phyloP scores from a whole-genome alignment of 352 stramenopile genomes.

The Phytophthora boehmeriae region DNA sequence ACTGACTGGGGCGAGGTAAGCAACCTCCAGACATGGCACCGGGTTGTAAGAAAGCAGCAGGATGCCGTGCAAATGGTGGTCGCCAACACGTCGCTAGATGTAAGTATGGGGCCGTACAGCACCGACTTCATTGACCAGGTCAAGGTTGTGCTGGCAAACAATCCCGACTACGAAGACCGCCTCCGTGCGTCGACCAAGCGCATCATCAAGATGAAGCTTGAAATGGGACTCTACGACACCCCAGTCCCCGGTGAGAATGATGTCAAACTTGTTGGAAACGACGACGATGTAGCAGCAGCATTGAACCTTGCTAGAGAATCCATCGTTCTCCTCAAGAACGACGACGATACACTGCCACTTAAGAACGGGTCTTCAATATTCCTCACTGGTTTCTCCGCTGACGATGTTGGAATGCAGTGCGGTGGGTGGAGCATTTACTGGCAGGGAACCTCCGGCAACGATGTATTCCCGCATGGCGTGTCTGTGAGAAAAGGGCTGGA shows the following conservation, averaged over 20 bases:
- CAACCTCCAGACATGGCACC: constrained; percentile 69
- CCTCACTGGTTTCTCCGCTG: constrained; percentile 55
- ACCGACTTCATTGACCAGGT: constrained; percentile 48
- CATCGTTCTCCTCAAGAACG: constrained; percentile 83
- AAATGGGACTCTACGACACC: constrained; percentile 64
- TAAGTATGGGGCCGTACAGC: constrained; percentile 79
- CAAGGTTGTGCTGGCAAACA: constrained; percentile 40
- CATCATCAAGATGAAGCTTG: constrained; percentile 72
- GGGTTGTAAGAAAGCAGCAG: constrained; percentile 35
- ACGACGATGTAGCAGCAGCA: constrained; percentile 46
- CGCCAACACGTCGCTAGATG: constrained; percentile 78
- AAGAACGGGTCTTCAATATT: constrained; percentile 42
- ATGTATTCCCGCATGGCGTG: constrained; percentile 48
- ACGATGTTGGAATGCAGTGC: constrained; percentile 67
- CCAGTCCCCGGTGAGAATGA: constrained; percentile 51
- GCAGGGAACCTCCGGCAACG: constrained; percentile 76
- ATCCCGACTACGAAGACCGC: constrained; percentile 34
- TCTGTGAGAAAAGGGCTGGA: constrained; percentile 39
- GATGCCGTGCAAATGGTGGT: constrained; percentile 66
- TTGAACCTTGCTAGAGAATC: constrained; percentile 70
- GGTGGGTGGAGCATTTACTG: constrained; percentile 84
- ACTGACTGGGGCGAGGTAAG: constrained; percentile 91
- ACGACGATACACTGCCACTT: constrained; percentile 51
- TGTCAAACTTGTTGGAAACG: constrained; percentile 43
- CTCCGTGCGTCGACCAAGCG: constrained; percentile 54